Evolutionary conservation across 179 eudicot species (phyloP), one percentile per base, ranked within the genome.

Genomic region (Patellifolia procumbens): DNA sequence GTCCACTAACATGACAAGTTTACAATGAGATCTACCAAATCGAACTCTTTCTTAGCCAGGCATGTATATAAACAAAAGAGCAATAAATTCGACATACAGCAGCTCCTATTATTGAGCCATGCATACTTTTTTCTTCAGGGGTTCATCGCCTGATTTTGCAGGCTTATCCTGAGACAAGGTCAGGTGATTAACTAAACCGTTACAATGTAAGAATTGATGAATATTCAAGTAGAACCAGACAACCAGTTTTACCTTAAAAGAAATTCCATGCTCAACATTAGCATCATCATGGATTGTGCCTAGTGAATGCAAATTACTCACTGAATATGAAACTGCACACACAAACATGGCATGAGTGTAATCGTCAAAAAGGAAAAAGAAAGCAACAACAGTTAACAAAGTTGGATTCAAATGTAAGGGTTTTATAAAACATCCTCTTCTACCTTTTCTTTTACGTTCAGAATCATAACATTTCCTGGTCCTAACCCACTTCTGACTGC

Each of bases 291-390:
- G 37, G 26, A 64, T 64, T 7, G 29, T 20, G 37, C 68, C 68
- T 0, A 64, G 5, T 35, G 68, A 19, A 35, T 64, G 46, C 68
- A 17, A 37, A 64, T 7, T 34, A 1, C 1, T 2, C 17, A 15
- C 68, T 35, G 28, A 64, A 64, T 26, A 64, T 60, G 68, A 64
- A 35, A 20, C 68, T 64, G 46, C 68, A 64, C 15, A 8, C 12
- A 64, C 0, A 64, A 0, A 34, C 9, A 60, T 16, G 0, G 10
- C 17, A 60, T 0, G 0, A 28, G 12, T 5, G 20, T 0, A 5
- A 49, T 49, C 4, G 20, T 51, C 55, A 6, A 1, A 19, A 16
- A 51, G 6, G 24, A 7, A 58, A 24, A n/a, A 26, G 12, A 3
- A 58, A 2, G 2, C 7, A 58, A 3, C 3, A 0, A 7, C 8